Percentiles rank a stretch among this genome's conserved stretches.
phyloP scores from a whole-genome alignment of 2,329 filamentous ascomycete species.

The Trichoderma polysporum region DNA sequence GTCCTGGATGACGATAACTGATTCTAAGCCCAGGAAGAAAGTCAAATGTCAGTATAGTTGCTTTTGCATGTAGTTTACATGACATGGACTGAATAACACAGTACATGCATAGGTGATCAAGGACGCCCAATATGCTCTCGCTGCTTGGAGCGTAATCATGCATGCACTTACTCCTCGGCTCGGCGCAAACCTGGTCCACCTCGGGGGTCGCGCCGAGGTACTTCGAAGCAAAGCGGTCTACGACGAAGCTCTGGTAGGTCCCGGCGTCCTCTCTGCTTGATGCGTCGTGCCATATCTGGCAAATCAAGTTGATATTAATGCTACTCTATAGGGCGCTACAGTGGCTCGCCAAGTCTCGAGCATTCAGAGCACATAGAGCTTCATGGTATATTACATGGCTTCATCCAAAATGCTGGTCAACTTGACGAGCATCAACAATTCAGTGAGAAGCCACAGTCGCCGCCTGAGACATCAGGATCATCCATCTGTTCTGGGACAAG shows the following conservation, averaged over 20 bases:
- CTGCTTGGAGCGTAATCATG: conserved; percentile 15
- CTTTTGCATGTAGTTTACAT: no score
- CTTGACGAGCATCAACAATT: neutral
- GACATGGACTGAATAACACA: neutral
- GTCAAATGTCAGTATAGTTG: conserved; percentile 19
- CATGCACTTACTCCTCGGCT: conserved; percentile 20
- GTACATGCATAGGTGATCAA: conserved; percentile 15
- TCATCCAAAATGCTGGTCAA: no score
- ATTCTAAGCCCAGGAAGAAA: conserved; percentile 12
- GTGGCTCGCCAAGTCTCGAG: no score
- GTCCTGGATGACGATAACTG: no score
- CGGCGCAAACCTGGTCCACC: conserved; percentile 22
- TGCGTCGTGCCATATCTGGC: neutral
- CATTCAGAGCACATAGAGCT: no score
- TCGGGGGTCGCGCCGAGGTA: conserved; percentile 5
- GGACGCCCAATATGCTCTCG: conserved; percentile 20
- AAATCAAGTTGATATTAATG: no score
- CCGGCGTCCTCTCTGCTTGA: neutral
- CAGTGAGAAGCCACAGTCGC: neutral
- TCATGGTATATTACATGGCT: no score
- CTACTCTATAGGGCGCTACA: no score
- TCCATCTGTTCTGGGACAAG: neutral
- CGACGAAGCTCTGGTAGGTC: neutral
- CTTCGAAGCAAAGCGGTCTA: neutral
- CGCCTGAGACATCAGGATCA: neutral